phyloP scores from a whole-genome alignment of 768 basidiomycete species.

The Tremella fuciformis region DNA sequence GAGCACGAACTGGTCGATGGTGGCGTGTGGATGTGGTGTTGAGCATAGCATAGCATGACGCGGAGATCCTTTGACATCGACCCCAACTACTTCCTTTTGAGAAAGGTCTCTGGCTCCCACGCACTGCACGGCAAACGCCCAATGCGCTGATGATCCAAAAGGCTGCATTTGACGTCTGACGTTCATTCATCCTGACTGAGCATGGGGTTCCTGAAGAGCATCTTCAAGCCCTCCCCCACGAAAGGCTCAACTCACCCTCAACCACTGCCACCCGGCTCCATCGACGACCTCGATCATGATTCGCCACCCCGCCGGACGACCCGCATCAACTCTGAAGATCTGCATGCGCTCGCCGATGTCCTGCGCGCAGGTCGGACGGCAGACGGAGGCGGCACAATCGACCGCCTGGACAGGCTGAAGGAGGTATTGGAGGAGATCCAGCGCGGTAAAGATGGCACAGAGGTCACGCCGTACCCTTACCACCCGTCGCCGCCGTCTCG shows the following conservation, averaged over 20 bases:
- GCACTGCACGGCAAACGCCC: too few species aligned
- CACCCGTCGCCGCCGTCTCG: background rate
- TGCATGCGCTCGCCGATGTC: background rate
- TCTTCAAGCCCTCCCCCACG: slow-evolving; percentile 9
- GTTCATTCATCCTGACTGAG: too few species aligned
- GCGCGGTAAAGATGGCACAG: background rate
- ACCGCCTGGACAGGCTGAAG: slow-evolving; percentile 5
- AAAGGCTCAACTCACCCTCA: slow-evolving; percentile 2
- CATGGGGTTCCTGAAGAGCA: slow-evolving; percentile 25
- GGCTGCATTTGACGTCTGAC: too few species aligned
- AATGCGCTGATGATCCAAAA: too few species aligned
- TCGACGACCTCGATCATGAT: background rate
- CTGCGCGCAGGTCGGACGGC: background rate
- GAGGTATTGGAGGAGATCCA: slow-evolving; percentile 7
- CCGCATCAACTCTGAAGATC: background rate
- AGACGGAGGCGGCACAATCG: background rate
- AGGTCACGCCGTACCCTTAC: background rate
- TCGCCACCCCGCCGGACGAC: background rate
- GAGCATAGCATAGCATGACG: slow-evolving; percentile 4
- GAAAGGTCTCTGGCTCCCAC: too few species aligned
- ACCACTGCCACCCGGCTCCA: background rate
- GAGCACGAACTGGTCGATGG: slow-evolving; percentile 24
- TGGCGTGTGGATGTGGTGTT: slow-evolving; percentile 40
- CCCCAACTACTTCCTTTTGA: too few species aligned
- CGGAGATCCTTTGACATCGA: too few species aligned